Percentiles rank a stretch among this genome's conserved stretches.
phyloP scores from a whole-genome alignment of 140 eudicot species.

The Cichorium intybus region DNA sequence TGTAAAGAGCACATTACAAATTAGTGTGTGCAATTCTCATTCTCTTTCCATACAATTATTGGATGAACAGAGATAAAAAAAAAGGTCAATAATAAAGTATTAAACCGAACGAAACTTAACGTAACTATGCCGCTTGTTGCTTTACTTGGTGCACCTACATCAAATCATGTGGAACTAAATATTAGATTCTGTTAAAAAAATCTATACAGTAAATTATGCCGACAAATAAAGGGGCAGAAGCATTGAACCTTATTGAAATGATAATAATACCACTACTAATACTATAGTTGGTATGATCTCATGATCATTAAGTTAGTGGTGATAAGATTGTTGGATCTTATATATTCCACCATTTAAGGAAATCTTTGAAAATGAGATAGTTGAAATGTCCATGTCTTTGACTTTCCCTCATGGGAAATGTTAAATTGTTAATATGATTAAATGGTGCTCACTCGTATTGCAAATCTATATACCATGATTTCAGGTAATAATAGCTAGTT shows the following conservation, averaged over 20 bases:
- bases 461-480: neutral
- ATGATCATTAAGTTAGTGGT: slow-evolving; percentile 42
- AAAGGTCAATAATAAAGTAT: neutral
- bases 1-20: neutral
- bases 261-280: slow-evolving; percentile 25
- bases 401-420: slow-evolving; percentile 1
- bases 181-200: neutral
- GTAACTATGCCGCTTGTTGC: slow-evolving; percentile 5
- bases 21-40: neutral
- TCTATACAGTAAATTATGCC: slow-evolving; percentile 13
- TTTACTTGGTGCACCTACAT: slow-evolving; percentile 22
- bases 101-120: neutral
- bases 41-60: neutral
- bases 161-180: neutral
- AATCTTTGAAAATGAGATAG: slow-evolving; percentile 19
- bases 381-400: slow-evolving; percentile 20
- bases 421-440: neutral
- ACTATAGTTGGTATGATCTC: slow-evolving; percentile 37
- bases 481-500: neutral
- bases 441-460: neutral
- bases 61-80: neutral
- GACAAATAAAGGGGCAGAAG: slow-evolving; percentile 31
- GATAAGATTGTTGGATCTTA: slow-evolving; percentile 28
- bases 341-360: slow-evolving; percentile 33
- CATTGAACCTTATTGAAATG: slow-evolving; percentile 35